phyloP scores from a whole-genome alignment of 73 alveolate species.

The Paramecium sexaurelia region DNA sequence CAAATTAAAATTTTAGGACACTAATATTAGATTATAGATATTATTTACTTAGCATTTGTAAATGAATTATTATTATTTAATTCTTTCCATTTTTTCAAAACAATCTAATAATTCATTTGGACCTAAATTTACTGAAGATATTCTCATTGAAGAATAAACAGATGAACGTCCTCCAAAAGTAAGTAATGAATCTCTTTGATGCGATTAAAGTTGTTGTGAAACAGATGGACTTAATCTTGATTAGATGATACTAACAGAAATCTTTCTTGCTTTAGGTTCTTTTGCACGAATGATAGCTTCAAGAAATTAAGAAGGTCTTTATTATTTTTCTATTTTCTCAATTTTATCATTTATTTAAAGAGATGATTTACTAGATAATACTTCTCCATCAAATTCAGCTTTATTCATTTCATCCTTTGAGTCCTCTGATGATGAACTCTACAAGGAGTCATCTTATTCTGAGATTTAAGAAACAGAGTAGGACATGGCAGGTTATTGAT shows the following conservation, averaged over 20 bases:
- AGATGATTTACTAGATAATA: background rate
- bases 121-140: background rate
- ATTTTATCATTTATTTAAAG: background rate
- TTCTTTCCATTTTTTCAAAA: constrained; percentile 39
- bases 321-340: background rate
- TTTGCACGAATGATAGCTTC: background rate
- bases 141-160: constrained; percentile 12
- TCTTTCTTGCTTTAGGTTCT: constrained; percentile 22
- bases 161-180: constrained; percentile 40
- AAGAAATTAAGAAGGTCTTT: constrained; percentile 15
- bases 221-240: background rate
- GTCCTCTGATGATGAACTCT: background rate
- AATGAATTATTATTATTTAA: background rate
- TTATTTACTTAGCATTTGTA: background rate
- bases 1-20: constrained; percentile 5
- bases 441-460: background rate
- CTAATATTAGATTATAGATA: background rate
- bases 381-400: background rate
- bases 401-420: background rate
- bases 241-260: background rate
- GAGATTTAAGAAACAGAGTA: constrained; percentile 4
- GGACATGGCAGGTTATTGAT: background rate
- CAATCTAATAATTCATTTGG: constrained; percentile 41
- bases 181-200: background rate
- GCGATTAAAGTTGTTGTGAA: background rate